phyloP scores from a whole-genome alignment of 208 protist species.

The Wallacemonas sp. region DNA sequence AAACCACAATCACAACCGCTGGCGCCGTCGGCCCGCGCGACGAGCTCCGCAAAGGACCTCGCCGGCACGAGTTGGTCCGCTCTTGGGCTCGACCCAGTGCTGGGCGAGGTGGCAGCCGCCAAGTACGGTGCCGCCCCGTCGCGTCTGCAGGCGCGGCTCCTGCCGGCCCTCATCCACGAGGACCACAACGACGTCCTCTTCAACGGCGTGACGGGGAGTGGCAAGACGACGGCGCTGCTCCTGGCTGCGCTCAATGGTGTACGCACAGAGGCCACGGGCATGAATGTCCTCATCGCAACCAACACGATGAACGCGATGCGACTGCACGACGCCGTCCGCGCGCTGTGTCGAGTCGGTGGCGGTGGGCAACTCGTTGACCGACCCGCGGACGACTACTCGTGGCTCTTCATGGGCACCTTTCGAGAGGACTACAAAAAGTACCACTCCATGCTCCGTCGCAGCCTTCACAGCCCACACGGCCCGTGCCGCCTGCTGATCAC shows the following conservation, averaged over 20 bases:
- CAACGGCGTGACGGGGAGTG: slow-evolving; percentile 79
- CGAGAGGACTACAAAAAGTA: slow-evolving; percentile 62
- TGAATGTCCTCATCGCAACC: slow-evolving; percentile 77
- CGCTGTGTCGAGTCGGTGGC: slow-evolving; percentile 46
- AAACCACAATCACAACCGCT: not conserved
- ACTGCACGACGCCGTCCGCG: slow-evolving; percentile 44
- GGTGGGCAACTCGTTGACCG: slow-evolving; percentile 63
- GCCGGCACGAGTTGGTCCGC: slow-evolving; percentile 48
- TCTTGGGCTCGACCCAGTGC: slow-evolving; percentile 53
- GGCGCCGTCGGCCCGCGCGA: not conserved
- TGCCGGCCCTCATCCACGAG: slow-evolving; percentile 74
- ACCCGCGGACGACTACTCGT: slow-evolving; percentile 59
- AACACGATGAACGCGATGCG: slow-evolving; percentile 72
- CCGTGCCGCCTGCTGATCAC: slow-evolving; percentile 75
- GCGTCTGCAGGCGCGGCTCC: slow-evolving; percentile 66
- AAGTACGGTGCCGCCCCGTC: slow-evolving; percentile 54
- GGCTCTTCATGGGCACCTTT: slow-evolving; percentile 61
- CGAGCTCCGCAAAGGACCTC: slow-evolving; percentile 38
- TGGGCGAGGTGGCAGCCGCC: slow-evolving; percentile 35
- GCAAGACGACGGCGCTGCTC: slow-evolving; percentile 78
- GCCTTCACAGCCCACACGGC: slow-evolving; percentile 39
- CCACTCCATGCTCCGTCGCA: slow-evolving; percentile 39
- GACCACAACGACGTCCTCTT: slow-evolving; percentile 88
- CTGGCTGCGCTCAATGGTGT: slow-evolving; percentile 71
- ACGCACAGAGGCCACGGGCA: slow-evolving; percentile 54